Conservation (phyloP, 2,329 filamentous ascomycete species). For the Chaetomiaceae sp. region DNA sequence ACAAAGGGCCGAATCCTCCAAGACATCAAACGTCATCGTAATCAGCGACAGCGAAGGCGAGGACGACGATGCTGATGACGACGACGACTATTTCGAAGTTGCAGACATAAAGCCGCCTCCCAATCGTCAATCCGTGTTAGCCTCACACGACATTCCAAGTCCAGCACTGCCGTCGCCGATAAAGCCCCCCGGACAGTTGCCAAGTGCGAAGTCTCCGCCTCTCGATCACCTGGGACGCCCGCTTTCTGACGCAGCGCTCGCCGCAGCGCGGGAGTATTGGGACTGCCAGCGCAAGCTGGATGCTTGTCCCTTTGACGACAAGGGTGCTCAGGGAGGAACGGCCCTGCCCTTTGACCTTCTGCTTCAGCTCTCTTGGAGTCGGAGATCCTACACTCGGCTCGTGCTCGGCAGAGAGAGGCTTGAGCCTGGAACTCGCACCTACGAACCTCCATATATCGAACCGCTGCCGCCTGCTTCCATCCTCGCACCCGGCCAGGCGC, state of each 20-base stretch:
- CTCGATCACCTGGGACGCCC: constrained; percentile 9
- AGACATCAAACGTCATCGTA: too few species aligned
- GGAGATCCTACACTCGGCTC: constrained; percentile 11
- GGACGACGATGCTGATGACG: too few species aligned
- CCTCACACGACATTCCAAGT: too few species aligned
- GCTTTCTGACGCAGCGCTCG: constrained; percentile 6
- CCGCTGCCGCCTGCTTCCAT: not conserved
- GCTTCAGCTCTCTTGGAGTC: not conserved
- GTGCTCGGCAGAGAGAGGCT: constrained; percentile 4
- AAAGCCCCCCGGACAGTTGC: too few species aligned
- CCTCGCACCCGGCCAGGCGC: not conserved
- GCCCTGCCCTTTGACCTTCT: not conserved
- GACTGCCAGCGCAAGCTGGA: constrained; percentile 10
- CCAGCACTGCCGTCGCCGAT: too few species aligned
- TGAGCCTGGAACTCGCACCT: constrained; percentile 7
- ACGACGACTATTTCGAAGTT: too few species aligned
- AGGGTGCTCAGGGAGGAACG: not conserved
- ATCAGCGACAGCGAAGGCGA: too few species aligned
- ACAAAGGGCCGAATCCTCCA: too few species aligned
- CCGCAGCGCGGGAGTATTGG: constrained; percentile 17
- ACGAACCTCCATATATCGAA: constrained; percentile 16
- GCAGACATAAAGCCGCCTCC: too few species aligned
- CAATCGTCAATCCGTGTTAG: too few species aligned
- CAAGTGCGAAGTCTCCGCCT: too few species aligned
- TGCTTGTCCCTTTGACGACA: not conserved